phyloP scores from a whole-genome alignment of 139 green algal genomes.

The Chlamydomonas sp. region DNA sequence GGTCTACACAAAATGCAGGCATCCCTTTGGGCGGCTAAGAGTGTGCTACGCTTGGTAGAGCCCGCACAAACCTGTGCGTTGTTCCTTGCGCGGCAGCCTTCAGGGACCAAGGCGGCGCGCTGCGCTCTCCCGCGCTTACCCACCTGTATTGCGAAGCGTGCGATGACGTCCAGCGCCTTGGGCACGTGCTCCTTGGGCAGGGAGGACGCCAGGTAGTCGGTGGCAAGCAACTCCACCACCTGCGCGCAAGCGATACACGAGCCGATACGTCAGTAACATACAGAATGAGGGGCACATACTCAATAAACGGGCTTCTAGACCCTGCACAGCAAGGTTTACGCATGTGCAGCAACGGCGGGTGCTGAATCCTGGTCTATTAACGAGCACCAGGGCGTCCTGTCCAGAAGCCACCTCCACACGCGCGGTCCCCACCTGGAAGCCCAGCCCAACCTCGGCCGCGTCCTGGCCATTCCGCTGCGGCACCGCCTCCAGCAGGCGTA shows the following conservation, averaged over 20 bases:
- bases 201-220: slow-evolving; percentile 78
- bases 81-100: not conserved
- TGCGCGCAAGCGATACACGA: not conserved
- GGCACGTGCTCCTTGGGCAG: slow-evolving; percentile 54
- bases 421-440: slow-evolving; percentile 68
- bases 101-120: no score
- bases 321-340: no score
- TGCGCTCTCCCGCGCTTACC: not conserved
- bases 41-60: slow-evolving; percentile 13
- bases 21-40: slow-evolving; percentile 10
- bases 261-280: not conserved
- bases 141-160: slow-evolving; percentile 66
- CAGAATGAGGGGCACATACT: not conserved
- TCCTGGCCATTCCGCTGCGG: slow-evolving; percentile 56
- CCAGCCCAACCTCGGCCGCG: slow-evolving; percentile 58
- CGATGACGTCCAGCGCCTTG: slow-evolving; percentile 69
- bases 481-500: slow-evolving; percentile 81
- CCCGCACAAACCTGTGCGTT: slow-evolving; percentile 5
- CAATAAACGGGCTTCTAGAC: no score
- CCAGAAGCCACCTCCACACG: not conserved
- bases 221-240: slow-evolving; percentile 65
- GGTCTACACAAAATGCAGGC: not conserved
- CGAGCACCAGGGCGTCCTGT: not conserved
- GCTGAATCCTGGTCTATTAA: no score
- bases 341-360: no score